Percentiles rank a stretch among this genome's conserved stretches.
Conservation (phyloP, 805 yeast genomes). For the Schwanniomyces occidentalis region DNA sequence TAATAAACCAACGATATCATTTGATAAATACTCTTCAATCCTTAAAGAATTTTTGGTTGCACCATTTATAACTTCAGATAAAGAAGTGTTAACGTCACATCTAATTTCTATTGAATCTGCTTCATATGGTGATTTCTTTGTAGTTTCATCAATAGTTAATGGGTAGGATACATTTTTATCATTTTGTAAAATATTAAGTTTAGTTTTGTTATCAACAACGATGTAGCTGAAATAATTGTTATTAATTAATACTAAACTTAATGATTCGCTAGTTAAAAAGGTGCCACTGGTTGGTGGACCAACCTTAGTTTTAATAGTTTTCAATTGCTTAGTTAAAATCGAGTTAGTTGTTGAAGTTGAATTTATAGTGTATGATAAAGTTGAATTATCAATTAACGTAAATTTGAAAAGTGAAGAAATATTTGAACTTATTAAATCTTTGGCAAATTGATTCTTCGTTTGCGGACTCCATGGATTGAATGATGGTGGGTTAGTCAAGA, state of each 20-base stretch:
- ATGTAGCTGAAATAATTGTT: slow-evolving; percentile 8
- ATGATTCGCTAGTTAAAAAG: slow-evolving; percentile 8
- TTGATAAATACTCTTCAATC: slow-evolving; percentile 10
- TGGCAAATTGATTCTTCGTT: slow-evolving; percentile 19
- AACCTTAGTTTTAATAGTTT: slow-evolving; percentile 1
- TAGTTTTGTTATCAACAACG: slow-evolving; percentile 8
- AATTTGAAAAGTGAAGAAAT: slow-evolving; percentile 21
- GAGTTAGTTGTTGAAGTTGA: slow-evolving; percentile 14
- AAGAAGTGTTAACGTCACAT: slow-evolving; percentile 9
- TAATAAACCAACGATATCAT: slow-evolving; percentile 10
- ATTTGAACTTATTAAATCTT: slow-evolving; percentile 14
- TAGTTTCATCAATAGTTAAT: slow-evolving; percentile 9
- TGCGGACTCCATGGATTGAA: slow-evolving; percentile 19
- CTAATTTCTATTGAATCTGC: slow-evolving; percentile 4
- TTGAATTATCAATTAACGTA: slow-evolving; percentile 22
- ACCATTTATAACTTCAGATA: slow-evolving; percentile 9
- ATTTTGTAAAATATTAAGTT: slow-evolving; percentile 5
- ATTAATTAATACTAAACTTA: slow-evolving; percentile 6
- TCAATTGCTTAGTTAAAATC: slow-evolving; percentile 10
- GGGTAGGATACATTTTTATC: slow-evolving; percentile 10
- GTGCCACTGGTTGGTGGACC: slow-evolving; percentile 16
- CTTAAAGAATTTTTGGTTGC: slow-evolving; percentile 6
- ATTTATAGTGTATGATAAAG: slow-evolving; percentile 16
- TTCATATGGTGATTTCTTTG: slow-evolving; percentile 6
- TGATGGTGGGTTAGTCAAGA: slow-evolving; percentile 22